Base-by-base conservation (phyloP, 352 stramenopile genomes). In the Plasmopara halstedii region DNA sequence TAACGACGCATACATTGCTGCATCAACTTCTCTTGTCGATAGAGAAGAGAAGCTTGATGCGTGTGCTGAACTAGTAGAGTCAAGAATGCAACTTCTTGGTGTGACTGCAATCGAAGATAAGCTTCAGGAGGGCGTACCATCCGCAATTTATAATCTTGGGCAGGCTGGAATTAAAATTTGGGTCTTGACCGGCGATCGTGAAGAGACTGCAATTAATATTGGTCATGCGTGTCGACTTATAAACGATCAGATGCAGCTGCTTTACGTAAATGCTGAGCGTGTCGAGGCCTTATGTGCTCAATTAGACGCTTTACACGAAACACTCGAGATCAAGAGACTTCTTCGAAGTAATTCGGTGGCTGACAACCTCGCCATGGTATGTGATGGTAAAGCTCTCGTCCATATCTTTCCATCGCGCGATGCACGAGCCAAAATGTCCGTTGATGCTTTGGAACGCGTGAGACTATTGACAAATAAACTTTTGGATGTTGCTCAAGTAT, bases 141-240 rank as follows among this genome's bases (percentile, higher is more conserved):
- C 94, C 52, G 89, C 93, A 8, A 97, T 99, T 52, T 71, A 78
- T 11, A 88, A 90, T 6, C 68, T 99, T 0, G 75, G 67, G 18
- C 85, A 95, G 19, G 96, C 96, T 14, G 94, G 94, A 8, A 98
- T 99, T 54, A 98, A 98, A 64, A 78, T 98, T 21, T 98, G 94
- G 95, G 88, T 99, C 19, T 74, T 99, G 10, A 99, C 96, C 5
- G 96, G 96, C 22, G 96, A 99, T 58, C 97, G 98, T 35, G 75
- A 96, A 43, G 96, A 98, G 56, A 99, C 96, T 2, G 96, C 96
- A 1, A 91, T 98, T 46, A 98, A 99, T 65, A 99, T 99, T 46
- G 95, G 86, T 13, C 94, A 97, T 36, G 91, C 91, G 0, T 87
- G 75, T 36, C 67, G 65, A 13, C 62, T 87, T 0, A 67, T 87